Base-by-base conservation (phyloP, 1,284 basidiomycete species). In the Puccinia hordei region DNA sequence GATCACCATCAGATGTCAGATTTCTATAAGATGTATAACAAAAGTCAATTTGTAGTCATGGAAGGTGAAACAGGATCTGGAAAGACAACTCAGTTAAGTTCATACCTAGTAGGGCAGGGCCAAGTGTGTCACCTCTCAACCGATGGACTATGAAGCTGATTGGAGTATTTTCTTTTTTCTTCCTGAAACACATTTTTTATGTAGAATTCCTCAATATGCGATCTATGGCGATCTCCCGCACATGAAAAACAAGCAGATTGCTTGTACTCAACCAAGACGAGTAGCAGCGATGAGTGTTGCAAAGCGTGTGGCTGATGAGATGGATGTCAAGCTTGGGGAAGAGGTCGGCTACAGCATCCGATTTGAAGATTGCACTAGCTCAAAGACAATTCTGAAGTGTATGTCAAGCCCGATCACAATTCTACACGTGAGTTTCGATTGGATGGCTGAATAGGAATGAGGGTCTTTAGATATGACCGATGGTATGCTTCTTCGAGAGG, bases 261-360 rank as follows among this genome's bases (percentile, higher is more conserved):
- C 95, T 8, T 98, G 96, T 85, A 99, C 97, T 0, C 96, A 99
- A 86, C 97, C 96, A 3, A 89, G 97, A 84, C 90, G 96, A 88
- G 95, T 99, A 0, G 95, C 97, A 0, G 95, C 96, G 49, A 98
- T 96, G 93, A 94, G 93, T 30, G 97, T 98, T 0, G 96, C 96
- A 27, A 97, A 96, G 87, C 94, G 97, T 88, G 97, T 99, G 0
- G 95, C 97, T 2, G 94, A 97, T 84, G 96, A 99, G 87, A 95
- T 98, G 93, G 95, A 98, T 86, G 93, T 98, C 17, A 89, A 91
- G 86, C 91, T 98, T 13, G 94, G 94, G 76, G 92, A 93, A 85
- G 91, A 98, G 84, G 96, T 99, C 82, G 97, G 97, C 82, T 99
- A 99, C 87, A 94, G 93, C 3, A 98, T 98, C 84, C 94, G 97